These are phyloP conservation scores for Colletotrichum truncatum DNA, from an alignment of 2,329 filamentous ascomycete species.

Conservation along the genomic window DNA sequence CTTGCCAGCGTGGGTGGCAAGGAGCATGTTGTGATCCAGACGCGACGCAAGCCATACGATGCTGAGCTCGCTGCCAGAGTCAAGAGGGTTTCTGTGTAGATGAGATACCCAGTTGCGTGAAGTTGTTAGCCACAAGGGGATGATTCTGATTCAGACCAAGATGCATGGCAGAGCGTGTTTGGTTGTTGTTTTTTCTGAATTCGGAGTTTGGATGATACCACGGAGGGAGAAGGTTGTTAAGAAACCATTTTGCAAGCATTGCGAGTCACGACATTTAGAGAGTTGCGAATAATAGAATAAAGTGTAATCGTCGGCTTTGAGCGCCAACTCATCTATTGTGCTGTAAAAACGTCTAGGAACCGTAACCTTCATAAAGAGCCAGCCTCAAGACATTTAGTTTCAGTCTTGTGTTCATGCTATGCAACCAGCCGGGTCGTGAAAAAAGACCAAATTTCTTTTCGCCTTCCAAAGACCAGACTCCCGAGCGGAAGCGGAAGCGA, in stretches of 20 bases:
- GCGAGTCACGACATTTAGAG: background rate
- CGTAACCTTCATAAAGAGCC: conserved; percentile 28
- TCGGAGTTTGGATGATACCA: conserved; percentile 28
- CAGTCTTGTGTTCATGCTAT: conserved; percentile 25
- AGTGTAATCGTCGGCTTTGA: conserved; percentile 25
- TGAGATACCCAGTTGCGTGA: background rate
- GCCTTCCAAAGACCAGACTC: conserved; percentile 24
- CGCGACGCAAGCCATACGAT: conserved; percentile 47
- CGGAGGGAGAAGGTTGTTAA: background rate
- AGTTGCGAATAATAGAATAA: conserved; percentile 2
- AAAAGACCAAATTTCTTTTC: conserved; percentile 6
- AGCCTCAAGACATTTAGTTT: conserved; percentile 15
- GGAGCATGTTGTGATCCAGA: conserved; percentile 67
- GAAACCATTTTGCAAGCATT: background rate
- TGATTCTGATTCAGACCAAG: background rate
- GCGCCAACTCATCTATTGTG: conserved; percentile 32
- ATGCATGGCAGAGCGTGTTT: conserved; percentile 21
- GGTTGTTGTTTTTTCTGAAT: conserved; percentile 11
- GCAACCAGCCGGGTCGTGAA: conserved; percentile 20
- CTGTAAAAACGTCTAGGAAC: conserved; percentile 30
- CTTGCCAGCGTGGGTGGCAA: conserved; percentile 60
- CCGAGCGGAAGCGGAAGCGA: background rate
- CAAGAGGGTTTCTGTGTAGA: conserved; percentile 21
- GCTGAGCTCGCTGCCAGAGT: conserved; percentile 26
- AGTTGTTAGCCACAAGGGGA: background rate